Conservation (phyloP, 208 protist genomes). For the Trypanosomatidae sp. region DNA sequence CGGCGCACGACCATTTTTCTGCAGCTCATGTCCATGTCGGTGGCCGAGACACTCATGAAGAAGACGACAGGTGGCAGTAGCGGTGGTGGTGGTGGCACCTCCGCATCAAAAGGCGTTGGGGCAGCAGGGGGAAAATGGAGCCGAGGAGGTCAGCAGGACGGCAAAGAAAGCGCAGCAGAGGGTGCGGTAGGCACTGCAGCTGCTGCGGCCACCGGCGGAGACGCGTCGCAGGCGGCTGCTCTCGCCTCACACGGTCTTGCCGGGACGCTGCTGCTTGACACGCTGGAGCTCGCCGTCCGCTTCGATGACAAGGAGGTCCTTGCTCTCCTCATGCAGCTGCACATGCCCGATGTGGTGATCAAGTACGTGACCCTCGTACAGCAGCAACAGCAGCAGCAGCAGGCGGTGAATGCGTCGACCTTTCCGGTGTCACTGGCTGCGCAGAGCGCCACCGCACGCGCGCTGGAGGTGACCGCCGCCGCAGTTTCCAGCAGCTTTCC, state of each 20-base stretch:
- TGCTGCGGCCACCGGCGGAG: no score
- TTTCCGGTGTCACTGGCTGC: conserved; percentile 1
- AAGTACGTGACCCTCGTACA: conserved; percentile 17
- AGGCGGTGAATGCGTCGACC: no score
- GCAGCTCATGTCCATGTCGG: conserved; percentile 43
- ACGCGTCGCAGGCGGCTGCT: no score
- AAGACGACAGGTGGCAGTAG: no score
- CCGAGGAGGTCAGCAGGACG: no score
- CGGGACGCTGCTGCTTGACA: conserved; percentile 55
- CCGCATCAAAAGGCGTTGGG: no score
- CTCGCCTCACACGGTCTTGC: conserved; percentile 10
- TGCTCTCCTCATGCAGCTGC: conserved; percentile 41
- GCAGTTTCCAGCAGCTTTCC: conserved; percentile 32
- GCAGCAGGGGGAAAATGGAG: no score
- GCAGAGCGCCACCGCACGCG: conserved; percentile 12
- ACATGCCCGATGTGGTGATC: conserved; percentile 26
- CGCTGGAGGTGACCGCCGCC: conserved; percentile 6
- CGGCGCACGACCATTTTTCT: conserved; percentile 49
- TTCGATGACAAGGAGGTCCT: conserved; percentile 69
- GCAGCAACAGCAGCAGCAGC: conserved; percentile 21
- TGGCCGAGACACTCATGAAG: conserved; percentile 39
- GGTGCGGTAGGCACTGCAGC: no score
- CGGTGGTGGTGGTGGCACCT: no score
- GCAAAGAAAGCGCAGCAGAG: no score
- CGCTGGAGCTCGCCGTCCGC: conserved; percentile 69